These are phyloP conservation scores for Metschnikowia picachoensis DNA, from an alignment of 805 yeast species.

Conservation along the genomic window DNA sequence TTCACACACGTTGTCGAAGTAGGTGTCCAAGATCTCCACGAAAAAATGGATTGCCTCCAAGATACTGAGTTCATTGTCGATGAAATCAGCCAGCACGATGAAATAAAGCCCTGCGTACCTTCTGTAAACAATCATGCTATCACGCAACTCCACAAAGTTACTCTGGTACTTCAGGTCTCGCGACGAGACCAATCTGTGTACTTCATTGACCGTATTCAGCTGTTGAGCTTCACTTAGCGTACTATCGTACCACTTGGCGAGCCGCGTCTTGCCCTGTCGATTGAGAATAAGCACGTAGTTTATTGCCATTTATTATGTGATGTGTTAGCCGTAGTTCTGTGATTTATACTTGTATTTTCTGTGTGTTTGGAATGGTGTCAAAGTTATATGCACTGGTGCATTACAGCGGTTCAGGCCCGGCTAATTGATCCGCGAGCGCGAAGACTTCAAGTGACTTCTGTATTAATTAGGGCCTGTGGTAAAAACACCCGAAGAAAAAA, in stretches of 20 bases:
- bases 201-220: conserved; percentile 47
- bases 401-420: too few relatives aligned
- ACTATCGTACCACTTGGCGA: conserved; percentile 69
- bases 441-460: too few relatives aligned
- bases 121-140: conserved; percentile 70
- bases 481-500: too few relatives aligned
- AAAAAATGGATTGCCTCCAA: conserved; percentile 82
- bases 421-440: too few relatives aligned
- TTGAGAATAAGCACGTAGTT: conserved; percentile 81
- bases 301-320: conserved; percentile 52
- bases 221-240: conserved; percentile 29
- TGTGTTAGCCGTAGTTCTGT: background rate
- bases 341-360: background rate
- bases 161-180: conserved; percentile 83
- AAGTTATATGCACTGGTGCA: background rate
- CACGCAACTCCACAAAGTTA: conserved; percentile 64
- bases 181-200: conserved; percentile 74
- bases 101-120: conserved; percentile 91
- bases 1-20: conserved; percentile 89
- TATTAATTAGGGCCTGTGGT: too few relatives aligned
- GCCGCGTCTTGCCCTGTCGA: conserved; percentile 88
- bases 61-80: conserved; percentile 78
- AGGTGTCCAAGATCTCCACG: conserved; percentile 83
- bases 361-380: background rate
- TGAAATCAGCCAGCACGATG: conserved; percentile 73